Percentiles rank a stretch among this genome's conserved stretches.
phyloP scores from a whole-genome alignment of 2,329 filamentous ascomycete genomes.

The Harringtonia aguacate region DNA sequence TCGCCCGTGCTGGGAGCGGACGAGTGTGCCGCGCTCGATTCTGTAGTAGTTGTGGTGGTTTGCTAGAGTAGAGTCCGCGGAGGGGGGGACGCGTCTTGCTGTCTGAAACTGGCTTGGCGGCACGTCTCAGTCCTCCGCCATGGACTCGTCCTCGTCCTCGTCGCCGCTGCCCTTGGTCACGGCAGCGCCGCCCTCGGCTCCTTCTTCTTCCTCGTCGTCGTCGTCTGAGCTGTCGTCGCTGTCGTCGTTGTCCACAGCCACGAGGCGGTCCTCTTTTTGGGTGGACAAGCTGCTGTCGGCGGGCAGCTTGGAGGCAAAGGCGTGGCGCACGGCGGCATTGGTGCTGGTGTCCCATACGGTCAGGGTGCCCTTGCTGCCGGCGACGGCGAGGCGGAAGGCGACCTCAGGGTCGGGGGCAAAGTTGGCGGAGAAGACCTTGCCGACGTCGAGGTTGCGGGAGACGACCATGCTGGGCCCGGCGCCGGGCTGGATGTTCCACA shows the following conservation, averaged over 20 bases:
- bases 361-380: conserved; percentile 85
- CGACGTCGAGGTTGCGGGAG: conserved; percentile 82
- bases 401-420: conserved; percentile 90
- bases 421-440: conserved; percentile 82
- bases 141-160: conserved; percentile 36
- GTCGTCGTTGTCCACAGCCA: conserved; percentile 54
- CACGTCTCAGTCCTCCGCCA: conserved; percentile 38
- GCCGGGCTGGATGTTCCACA: conserved; percentile 89
- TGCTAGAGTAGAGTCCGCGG: neutral
- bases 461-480: conserved; percentile 79
- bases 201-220: conserved; percentile 27
- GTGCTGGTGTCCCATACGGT: conserved; percentile 97
- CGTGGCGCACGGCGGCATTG: conserved; percentile 73
- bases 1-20: no score
- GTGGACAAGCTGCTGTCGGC: conserved; percentile 45
- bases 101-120: neutral
- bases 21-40: no score
- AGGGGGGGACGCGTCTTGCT: no score
- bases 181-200: conserved; percentile 15
- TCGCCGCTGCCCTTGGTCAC: conserved; percentile 25
- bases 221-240: conserved; percentile 34
- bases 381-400: conserved; percentile 83
- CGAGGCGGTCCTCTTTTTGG: conserved; percentile 62
- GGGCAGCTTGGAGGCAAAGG: conserved; percentile 66
- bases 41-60: no score